Evolutionary conservation across 306 rosid species (phyloP).

Genomic region (Senna siamea): DNA sequence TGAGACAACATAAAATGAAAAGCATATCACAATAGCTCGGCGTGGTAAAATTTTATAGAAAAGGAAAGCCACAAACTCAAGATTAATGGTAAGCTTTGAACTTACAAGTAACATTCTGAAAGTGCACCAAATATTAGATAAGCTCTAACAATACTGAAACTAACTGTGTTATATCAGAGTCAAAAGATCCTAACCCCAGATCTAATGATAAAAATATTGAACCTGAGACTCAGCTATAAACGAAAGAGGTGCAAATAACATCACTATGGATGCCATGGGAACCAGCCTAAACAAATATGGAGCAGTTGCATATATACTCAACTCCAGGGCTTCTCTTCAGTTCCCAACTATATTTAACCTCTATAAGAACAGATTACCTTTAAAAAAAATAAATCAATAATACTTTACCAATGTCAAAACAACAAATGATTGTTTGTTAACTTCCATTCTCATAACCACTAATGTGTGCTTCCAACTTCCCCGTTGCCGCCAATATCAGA

Average conservation of each 20-base stretch:
- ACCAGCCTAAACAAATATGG: constrained; percentile 31
- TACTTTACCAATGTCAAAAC: constrained; percentile 13
- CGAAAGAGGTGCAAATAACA: constrained; percentile 28
- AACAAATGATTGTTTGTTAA: constrained; percentile 35
- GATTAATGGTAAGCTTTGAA: constrained; percentile 33
- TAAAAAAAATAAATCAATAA: constrained; percentile 16
- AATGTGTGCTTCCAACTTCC: constrained; percentile 70
- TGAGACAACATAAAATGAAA: constrained; percentile 12
- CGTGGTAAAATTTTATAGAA: neutral
- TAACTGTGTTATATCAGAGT: neutral
- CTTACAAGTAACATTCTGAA: constrained; percentile 23
- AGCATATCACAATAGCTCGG: constrained; percentile 1
- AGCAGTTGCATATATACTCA: constrained; percentile 22
- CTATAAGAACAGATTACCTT: constrained; percentile 37
- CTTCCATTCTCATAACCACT: constrained; percentile 61
- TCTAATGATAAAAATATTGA: constrained; percentile 20
- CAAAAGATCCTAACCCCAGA: neutral
- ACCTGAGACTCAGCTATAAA: neutral
- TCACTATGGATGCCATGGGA: constrained; percentile 15
- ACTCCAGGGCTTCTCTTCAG: constrained; percentile 27
- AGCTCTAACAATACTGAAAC: constrained; percentile 29
- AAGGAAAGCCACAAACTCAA: neutral
- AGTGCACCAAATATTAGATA: constrained; percentile 20
- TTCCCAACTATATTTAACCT: constrained; percentile 25
- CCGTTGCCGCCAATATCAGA: constrained; percentile 84